Evolutionary conservation across 2,329 filamentous ascomycete genomes (phyloP).

Genomic region (Zymoseptoria crescenta): DNA sequence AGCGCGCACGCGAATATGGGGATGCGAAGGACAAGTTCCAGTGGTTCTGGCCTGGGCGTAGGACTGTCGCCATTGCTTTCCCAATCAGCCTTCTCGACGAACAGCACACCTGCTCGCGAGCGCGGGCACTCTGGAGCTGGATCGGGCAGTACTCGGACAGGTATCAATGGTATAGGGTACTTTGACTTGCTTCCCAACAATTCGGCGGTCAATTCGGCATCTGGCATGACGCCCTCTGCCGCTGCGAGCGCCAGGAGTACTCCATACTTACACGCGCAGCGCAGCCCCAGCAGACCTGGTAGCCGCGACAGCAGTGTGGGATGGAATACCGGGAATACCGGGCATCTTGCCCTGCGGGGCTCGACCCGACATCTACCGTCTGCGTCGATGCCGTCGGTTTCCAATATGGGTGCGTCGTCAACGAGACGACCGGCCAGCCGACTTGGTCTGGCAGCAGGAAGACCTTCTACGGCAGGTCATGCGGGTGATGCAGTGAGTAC

Average conservation of each 20-base stretch:
- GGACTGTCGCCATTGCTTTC: conserved; percentile 19
- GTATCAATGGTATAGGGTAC: conserved; percentile 12
- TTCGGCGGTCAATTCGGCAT: not conserved
- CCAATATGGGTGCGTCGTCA: not conserved
- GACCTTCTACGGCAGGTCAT: too few species aligned
- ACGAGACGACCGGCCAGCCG: not conserved
- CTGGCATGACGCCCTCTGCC: conserved; percentile 8
- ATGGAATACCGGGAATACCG: not conserved
- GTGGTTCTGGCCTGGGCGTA: conserved; percentile 17
- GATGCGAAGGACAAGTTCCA: conserved; percentile 26
- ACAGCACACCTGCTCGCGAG: not conserved
- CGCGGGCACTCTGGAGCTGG: not conserved
- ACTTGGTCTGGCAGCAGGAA: not conserved
- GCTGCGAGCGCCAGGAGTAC: not conserved
- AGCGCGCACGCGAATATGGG: conserved; percentile 4
- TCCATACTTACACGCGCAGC: conserved; percentile 2
- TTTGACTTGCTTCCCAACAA: conserved; percentile 15
- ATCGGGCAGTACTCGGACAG: conserved; percentile 4
- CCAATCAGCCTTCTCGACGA: conserved; percentile 1
- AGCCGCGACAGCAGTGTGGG: conserved; percentile 19
- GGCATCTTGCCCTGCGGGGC: not conserved
- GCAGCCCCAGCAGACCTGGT: conserved; percentile 9
- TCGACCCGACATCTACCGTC: not conserved
- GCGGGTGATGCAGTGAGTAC: not conserved
- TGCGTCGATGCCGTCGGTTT: not conserved